Evolutionary conservation across 2,329 filamentous ascomycete genomes (phyloP).

Genomic region (Orbilia blumenaviensis): DNA sequence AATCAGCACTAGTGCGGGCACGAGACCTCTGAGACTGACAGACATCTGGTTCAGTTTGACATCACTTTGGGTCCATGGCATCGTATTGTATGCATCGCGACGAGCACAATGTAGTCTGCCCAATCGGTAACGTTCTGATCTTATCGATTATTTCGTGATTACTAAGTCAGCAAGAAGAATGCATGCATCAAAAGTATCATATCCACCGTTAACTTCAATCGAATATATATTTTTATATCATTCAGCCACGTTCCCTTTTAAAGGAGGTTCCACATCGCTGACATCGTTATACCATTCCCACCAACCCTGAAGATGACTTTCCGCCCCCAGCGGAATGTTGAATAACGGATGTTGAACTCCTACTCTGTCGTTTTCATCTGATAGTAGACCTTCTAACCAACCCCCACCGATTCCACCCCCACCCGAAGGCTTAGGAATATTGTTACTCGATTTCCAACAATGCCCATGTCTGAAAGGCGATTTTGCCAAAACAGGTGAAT

Average conservation of each 20-base stretch:
- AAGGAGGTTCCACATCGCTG: background rate
- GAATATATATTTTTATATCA: background rate
- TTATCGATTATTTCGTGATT: slow-evolving; percentile 2
- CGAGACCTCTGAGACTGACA: slow-evolving; percentile 16
- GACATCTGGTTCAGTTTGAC: slow-evolving; percentile 3
- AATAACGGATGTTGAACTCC: slow-evolving; percentile 56
- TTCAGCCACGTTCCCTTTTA: background rate
- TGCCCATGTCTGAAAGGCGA: slow-evolving; percentile 39
- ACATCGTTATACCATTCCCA: slow-evolving; percentile 46
- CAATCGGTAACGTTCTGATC: background rate
- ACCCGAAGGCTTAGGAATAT: slow-evolving; percentile 34
- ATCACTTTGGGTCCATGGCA: background rate
- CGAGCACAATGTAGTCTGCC: too few relatives aligned
- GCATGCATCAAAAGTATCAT: too few relatives aligned
- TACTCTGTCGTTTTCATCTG: slow-evolving; percentile 50
- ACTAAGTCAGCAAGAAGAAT: background rate
- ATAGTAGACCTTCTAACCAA: slow-evolving; percentile 42
- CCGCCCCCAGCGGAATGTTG: slow-evolving; percentile 55
- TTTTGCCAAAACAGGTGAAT: background rate
- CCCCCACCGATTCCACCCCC: slow-evolving; percentile 27
- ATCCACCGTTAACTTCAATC: too few relatives aligned
- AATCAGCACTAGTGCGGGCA: slow-evolving; percentile 15
- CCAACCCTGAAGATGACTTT: slow-evolving; percentile 49
- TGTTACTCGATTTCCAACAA: slow-evolving; percentile 44
- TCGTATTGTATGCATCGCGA: background rate